A percentile compares a stretch with the other conserved stretches of the same genome.
These are phyloP conservation scores for Dendrocalamus latiflorus DNA, from an alignment of 202 grass and related monocot genomes.

Conservation along the genomic window DNA sequence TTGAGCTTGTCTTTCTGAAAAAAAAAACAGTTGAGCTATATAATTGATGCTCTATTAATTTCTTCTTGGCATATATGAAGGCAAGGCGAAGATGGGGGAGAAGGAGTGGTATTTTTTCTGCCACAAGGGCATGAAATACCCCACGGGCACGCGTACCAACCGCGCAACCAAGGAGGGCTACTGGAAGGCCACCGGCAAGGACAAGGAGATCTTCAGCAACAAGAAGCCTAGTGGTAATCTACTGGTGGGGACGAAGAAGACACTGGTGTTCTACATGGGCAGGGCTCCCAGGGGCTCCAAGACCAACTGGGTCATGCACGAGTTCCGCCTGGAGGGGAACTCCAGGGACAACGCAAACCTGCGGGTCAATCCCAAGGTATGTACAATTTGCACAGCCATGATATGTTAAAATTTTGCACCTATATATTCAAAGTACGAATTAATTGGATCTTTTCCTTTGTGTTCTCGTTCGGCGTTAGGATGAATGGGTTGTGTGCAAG, in stretches of 20 bases:
- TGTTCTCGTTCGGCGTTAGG: too few relatives aligned
- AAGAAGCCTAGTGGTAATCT: constrained; percentile 4
- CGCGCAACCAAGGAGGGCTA: constrained; percentile 69
- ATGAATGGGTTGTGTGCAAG: too few relatives aligned
- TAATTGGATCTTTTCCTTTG: too few relatives aligned
- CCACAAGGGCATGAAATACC: constrained; percentile 76
- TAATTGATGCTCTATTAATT: background rate
- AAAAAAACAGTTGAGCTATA: too few relatives aligned
- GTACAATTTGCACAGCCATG: too few relatives aligned
- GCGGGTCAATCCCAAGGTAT: constrained; percentile 40
- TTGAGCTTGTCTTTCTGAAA: too few relatives aligned
- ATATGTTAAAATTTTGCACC: too few relatives aligned
- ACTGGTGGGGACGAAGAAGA: constrained; percentile 75
- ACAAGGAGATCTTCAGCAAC: constrained; percentile 57
- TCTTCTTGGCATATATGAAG: constrained; percentile 6
- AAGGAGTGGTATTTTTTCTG: constrained; percentile 81
- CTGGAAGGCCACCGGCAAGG: constrained; percentile 83
- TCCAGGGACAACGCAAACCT: constrained; percentile 11
- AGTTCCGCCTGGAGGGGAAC: constrained; percentile 65
- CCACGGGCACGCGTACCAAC: constrained; percentile 60
- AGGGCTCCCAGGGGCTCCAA: constrained; percentile 57
- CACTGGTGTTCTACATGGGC: constrained; percentile 75
- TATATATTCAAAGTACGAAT: too few relatives aligned
- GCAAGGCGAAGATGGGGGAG: constrained; percentile 64
- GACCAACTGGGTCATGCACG: constrained; percentile 96